Conservation (phyloP, 495 filamentous ascomycete genomes). For the Penicillium waksmanii region DNA sequence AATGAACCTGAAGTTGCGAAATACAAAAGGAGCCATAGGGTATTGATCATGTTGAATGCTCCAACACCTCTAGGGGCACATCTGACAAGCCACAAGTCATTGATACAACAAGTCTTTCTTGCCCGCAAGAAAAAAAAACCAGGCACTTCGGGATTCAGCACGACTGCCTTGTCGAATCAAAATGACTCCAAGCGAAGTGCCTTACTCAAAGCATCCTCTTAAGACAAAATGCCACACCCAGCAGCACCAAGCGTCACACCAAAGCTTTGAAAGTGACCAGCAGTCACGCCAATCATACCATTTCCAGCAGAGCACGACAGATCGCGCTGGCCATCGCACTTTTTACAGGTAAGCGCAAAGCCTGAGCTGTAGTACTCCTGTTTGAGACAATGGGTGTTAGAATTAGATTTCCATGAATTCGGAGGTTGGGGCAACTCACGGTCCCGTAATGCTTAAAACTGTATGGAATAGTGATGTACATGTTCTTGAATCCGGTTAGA, state of each 20-base stretch:
- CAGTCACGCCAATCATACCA: conserved; percentile 30
- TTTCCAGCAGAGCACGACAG: conserved; percentile 38
- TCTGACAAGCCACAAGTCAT: background rate
- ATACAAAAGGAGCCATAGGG: background rate
- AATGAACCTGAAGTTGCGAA: background rate
- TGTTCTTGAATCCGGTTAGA: conserved; percentile 31
- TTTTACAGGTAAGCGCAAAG: conserved; percentile 15
- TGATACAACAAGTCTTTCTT: background rate
- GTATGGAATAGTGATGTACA: conserved; percentile 33
- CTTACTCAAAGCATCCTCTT: background rate
- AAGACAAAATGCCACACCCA: conserved; percentile 23
- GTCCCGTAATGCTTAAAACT: conserved; percentile 37
- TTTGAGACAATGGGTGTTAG: background rate
- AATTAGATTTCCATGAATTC: background rate
- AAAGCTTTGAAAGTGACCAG: conserved; percentile 38
- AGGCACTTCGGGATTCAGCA: background rate
- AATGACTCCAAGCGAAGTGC: background rate
- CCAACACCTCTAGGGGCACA: background rate
- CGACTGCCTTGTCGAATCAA: background rate
- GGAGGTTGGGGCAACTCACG: conserved; percentile 18
- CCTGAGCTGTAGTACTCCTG: conserved; percentile 42
- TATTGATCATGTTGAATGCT: conserved; percentile 19
- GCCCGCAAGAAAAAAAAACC: background rate
- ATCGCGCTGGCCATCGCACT: conserved; percentile 37
- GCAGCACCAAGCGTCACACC: conserved; percentile 30